Evolutionary conservation across 331 rosid genomes (phyloP).

Genomic region (Phaseolus coccineus): DNA sequence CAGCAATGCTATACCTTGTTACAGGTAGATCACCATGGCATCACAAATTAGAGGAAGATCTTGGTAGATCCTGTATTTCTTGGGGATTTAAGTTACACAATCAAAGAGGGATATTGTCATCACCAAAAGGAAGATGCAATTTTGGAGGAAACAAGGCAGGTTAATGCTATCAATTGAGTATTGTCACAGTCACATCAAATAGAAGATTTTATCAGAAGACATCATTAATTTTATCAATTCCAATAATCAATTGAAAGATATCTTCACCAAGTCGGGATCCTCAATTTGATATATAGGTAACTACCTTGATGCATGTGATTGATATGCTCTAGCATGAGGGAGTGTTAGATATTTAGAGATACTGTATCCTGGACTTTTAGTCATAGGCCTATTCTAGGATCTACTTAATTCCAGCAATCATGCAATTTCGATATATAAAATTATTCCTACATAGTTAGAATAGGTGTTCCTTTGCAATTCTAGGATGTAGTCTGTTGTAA

Average conservation of each 20-base stretch:
- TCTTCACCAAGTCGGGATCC: not conserved
- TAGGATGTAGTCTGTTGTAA: not conserved
- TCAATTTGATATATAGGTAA: not conserved
- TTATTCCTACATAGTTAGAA: not conserved
- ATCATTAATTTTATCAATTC: not conserved
- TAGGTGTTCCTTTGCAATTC: too few relatives aligned
- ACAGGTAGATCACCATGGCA: not conserved
- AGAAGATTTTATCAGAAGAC: not conserved
- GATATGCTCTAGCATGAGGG: not conserved
- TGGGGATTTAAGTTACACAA: not conserved
- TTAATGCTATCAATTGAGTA: not conserved
- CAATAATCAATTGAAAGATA: not conserved
- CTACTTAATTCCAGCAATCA: not conserved
- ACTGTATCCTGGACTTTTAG: not conserved
- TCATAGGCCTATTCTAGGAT: not conserved
- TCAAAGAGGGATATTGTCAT: not conserved
- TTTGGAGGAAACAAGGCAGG: not conserved
- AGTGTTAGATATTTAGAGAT: not conserved
- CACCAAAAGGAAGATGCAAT: not conserved
- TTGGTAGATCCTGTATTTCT: not conserved
- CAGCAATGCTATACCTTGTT: not conserved
- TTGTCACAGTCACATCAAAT: not conserved
- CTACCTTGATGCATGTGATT: not conserved
- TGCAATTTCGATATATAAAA: too few relatives aligned
- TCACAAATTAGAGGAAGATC: not conserved